These are phyloP conservation scores for Graphilbum fragrans DNA, from an alignment of 2,329 filamentous ascomycete species.

Conservation along the genomic window DNA sequence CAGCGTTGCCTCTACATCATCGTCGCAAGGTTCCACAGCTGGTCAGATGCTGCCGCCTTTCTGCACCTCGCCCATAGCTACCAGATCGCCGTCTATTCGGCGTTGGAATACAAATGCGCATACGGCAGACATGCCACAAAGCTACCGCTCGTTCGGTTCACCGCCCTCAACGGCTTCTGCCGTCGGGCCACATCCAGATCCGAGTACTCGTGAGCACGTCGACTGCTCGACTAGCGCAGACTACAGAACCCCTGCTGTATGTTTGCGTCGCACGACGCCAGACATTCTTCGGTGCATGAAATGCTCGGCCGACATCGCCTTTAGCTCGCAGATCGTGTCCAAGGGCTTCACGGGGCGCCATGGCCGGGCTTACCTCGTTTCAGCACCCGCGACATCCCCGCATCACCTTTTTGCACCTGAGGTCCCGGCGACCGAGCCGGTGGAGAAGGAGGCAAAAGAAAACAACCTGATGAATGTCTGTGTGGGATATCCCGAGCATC, in stretches of 20 bases:
- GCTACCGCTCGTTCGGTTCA: too few species aligned
- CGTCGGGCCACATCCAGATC: too few species aligned
- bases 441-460: neutral
- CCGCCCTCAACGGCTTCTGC: too few species aligned
- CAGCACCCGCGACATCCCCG: conserved; percentile 13
- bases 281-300: conserved; percentile 45
- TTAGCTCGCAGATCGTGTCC: conserved; percentile 47
- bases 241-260: neutral
- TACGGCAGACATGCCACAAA: too few species aligned
- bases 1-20: neutral
- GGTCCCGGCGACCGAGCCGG: neutral
- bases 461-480: conserved; percentile 38
- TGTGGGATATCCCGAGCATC: conserved; percentile 39
- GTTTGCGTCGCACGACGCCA: conserved; percentile 31
- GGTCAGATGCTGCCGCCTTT: neutral
- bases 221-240: too few species aligned
- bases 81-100: too few species aligned
- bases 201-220: too few species aligned
- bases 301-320: conserved; percentile 50
- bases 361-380: conserved; percentile 50
- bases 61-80: too few species aligned
- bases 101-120: too few species aligned
- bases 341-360: conserved; percentile 56
- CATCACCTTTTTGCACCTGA: conserved; percentile 8
- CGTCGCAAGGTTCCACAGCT: neutral